Evolutionary conservation across 1,284 basidiomycete species (phyloP), one percentile per base, ranked within the genome.

Genomic region (Takashimella tepidaria): DNA sequence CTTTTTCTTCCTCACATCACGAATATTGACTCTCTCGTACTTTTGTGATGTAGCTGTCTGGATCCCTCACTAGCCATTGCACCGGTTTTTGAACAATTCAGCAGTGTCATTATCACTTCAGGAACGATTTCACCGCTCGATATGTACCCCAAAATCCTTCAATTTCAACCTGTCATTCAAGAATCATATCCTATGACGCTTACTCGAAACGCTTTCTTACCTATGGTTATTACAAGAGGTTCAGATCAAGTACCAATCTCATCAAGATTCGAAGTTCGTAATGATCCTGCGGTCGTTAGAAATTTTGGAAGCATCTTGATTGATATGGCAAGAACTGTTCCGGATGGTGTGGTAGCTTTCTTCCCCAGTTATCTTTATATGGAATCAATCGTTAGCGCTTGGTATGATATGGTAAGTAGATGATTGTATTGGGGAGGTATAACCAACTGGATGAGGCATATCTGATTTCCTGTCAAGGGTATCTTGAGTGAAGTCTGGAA

Each of bases 401-500:
- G 96, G 96, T 97, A 98, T 73, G 96, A 99, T 73, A 98, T 99
- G 96, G 92, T 91, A 67, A 59, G 84, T 68, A 44, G 19, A 49
- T 21, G 3, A 23, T 21, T 47, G 13, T 31, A 23, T 12, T 6
- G 8, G 25, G 41, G 42, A 22, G 41, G 3, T 43, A 11, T 12
- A 16, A 25, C n/a, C n/a, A n/a, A 37, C 31, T 8, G 31, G 31
- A 37, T 65, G 47, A 59, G 44, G 12, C n/a, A 11, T 27, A 22
- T 19, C 31, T 23, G 13, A 23, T 10, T 2, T 61, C n/a, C n/a
- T n/a, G n/a, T n/a, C n/a, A n/a, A 95, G 92, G 96, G 95, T 45
- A 98, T 98, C 63, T 79, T 99, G 57, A 97, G 95, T 68, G 93
- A 99, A 79, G 96, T 97, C 19, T 98, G 96, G 93, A 98, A 98